Evolutionary conservation across 2,329 filamentous ascomycete genomes (phyloP), one percentile per base, ranked within the genome.

Genomic region (Arthrobotrys entomopaga): DNA sequence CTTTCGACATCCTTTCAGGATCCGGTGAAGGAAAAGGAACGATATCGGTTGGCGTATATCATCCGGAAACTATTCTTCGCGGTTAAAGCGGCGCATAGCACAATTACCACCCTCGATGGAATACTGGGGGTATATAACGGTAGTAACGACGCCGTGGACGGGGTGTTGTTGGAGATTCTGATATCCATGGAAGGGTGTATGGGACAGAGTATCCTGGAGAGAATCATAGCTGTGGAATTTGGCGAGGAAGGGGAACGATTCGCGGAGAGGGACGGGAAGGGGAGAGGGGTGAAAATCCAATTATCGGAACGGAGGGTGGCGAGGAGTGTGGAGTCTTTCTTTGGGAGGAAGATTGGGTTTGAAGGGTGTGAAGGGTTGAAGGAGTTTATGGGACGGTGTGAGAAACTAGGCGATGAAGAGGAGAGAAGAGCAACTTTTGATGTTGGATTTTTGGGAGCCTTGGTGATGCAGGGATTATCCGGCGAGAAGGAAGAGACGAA

Each of bases 21-120:
- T 38, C 50, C 46, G n/a, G 6, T n/a, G 6, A 58, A 50, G 19
- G 24, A 38, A 69, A 34, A 70, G 72, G 43, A 76, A 53, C 61
- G 53, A 29, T 43, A 60, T 65, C 52, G 58, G 48, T 50, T 78
- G 40, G 69, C 67, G 0, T 79, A 65, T 56, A 65, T 79, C 6
- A 72, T 78, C n/a, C 72, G 74, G 26, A 64, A 49, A 34, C 59
- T 79, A 1, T 79, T 78, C 52, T 75, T 56, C 5, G 50, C 74
- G 4, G 66, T 64, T 8, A 78, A 76, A 56, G 50, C 60, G 15
- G 19, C 60, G 16, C 75, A 78, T 50, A 76, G 76, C 8, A 79
- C 73, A 26, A 38, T 77, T 56, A 77, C 77, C 6, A 79, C 78
- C 2, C 43, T 79, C 1, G 77, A 79, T 29, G 77, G 77, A 2